Percentiles rank a stretch among this genome's conserved stretches.
These are phyloP conservation scores for Garcia nutans DNA, from an alignment of 345 rosid genomes.

Conservation along the genomic window DNA sequence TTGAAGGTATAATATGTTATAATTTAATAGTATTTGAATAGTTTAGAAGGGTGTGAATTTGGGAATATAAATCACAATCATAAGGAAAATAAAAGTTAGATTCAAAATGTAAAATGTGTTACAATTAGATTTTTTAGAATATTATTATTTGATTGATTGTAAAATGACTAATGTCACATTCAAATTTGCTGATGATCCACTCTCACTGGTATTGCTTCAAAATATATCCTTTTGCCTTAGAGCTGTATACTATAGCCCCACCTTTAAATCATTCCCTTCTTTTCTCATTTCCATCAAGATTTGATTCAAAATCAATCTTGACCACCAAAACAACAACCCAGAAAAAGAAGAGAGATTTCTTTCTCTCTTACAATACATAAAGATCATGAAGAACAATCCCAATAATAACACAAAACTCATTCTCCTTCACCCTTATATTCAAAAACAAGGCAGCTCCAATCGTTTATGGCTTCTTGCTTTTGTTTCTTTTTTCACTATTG, in stretches of 20 bases:
- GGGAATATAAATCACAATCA: no score
- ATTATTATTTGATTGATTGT: conserved; percentile 25
- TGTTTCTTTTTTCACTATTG: conserved; percentile 75
- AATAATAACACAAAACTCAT: conserved; percentile 82
- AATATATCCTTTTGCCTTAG: conserved; percentile 12
- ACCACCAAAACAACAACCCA: conserved; percentile 10
- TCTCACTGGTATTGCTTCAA: conserved; percentile 17
- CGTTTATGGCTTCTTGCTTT: conserved; percentile 87
- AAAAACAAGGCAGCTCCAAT: conserved; percentile 78
- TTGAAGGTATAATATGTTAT: no score
- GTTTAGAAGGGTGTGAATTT: no score
- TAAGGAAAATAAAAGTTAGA: no score
- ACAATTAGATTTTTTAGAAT: conserved; percentile 6
- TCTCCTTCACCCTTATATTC: conserved; percentile 89
- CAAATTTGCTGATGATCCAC: conserved; percentile 19
- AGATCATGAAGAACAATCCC: conserved; percentile 56
- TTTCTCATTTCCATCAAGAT: conserved; percentile 28
- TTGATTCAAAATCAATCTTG: conserved; percentile 27
- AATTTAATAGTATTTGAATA: no score
- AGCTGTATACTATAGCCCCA: conserved; percentile 9
- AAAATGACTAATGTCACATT: conserved; percentile 34
- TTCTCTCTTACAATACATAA: not conserved
- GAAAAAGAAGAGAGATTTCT: not conserved
- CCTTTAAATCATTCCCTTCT: conserved; percentile 38
- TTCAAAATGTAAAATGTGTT: not conserved